These are phyloP conservation scores for Emergomyces pasteurianus DNA, from an alignment of 2,329 filamentous ascomycete genomes.

Conservation along the genomic window DNA sequence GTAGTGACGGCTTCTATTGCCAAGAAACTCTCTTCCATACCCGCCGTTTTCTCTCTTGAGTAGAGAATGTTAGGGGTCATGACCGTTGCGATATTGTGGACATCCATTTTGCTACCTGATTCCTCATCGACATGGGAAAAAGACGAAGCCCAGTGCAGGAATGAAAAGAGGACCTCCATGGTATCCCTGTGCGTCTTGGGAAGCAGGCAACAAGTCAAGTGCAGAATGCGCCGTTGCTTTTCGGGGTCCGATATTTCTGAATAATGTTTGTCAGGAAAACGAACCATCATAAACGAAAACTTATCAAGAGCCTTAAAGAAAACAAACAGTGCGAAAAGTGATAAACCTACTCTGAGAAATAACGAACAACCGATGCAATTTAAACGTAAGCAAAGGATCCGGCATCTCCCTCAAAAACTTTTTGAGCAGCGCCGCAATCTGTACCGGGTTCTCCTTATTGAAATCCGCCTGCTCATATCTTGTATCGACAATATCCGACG, in stretches of 20 bases:
- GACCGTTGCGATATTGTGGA: conserved; percentile 92
- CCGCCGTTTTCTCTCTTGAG: conserved; percentile 37
- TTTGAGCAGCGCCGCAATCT: conserved; percentile 86
- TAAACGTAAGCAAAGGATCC: conserved; percentile 88
- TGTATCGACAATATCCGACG: conserved; percentile 74
- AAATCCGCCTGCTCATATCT: conserved; percentile 79
- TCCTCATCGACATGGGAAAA: conserved; percentile 98
- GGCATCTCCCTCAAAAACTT: conserved; percentile 91
- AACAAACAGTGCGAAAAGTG: neutral
- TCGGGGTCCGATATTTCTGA: conserved; percentile 66
- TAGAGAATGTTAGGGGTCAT: conserved; percentile 93
- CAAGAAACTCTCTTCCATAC: conserved; percentile 80
- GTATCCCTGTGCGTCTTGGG: conserved; percentile 88
- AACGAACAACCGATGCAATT: conserved; percentile 84
- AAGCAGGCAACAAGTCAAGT: conserved; percentile 81
- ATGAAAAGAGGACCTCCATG: conserved; percentile 88
- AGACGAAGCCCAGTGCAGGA: conserved; percentile 93
- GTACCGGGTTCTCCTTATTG: conserved; percentile 79
- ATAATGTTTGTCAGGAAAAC: conserved; percentile 1
- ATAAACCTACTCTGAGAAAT: conserved; percentile 59
- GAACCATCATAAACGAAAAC: conserved; percentile 10
- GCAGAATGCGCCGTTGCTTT: conserved; percentile 71
- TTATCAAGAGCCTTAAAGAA: neutral
- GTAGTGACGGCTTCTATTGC: conserved; percentile 88
- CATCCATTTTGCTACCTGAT: conserved; percentile 96